phyloP scores from a whole-genome alignment of 805 yeast genomes.

The Starmerella bombicola region DNA sequence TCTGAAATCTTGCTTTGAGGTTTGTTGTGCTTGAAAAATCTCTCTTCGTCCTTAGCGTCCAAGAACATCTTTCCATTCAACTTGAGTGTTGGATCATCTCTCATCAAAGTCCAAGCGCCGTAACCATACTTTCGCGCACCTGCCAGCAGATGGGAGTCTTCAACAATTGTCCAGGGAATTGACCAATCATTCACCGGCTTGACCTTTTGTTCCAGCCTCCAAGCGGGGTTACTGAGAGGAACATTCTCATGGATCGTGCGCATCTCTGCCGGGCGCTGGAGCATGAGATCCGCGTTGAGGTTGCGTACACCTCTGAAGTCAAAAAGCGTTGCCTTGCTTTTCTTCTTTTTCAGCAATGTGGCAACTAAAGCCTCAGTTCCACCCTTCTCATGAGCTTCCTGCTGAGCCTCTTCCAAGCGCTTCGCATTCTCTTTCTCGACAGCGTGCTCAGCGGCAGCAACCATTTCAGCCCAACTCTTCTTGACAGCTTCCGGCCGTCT shows the following conservation, averaged over 20 bases:
- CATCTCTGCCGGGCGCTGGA: slow-evolving; percentile 79
- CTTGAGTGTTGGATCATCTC: slow-evolving; percentile 89
- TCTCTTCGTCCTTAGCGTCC: slow-evolving; percentile 23
- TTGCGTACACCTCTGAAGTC: slow-evolving; percentile 79
- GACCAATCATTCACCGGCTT: slow-evolving; percentile 86
- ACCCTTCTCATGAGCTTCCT: slow-evolving; percentile 15
- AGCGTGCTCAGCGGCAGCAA: slow-evolving; percentile 46
- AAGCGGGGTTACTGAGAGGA: slow-evolving; percentile 43
- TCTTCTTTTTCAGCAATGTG: slow-evolving; percentile 48
- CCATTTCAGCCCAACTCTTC: slow-evolving; percentile 62
- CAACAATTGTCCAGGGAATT: slow-evolving; percentile 69
- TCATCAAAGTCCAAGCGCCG: slow-evolving; percentile 85
- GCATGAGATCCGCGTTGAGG: slow-evolving; percentile 76
- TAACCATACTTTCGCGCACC: slow-evolving; percentile 91
- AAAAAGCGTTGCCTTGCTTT: slow-evolving; percentile 79
- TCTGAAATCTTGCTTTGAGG: neutral
- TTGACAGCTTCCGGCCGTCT: slow-evolving; percentile 70
- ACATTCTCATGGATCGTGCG: slow-evolving; percentile 45
- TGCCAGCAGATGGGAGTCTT: slow-evolving; percentile 74
- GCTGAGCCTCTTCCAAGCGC: slow-evolving; percentile 31
- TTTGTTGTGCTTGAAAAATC: slow-evolving; percentile 15
- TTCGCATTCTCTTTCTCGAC: slow-evolving; percentile 55
- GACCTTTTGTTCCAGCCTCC: slow-evolving; percentile 49
- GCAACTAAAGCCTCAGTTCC: slow-evolving; percentile 27
- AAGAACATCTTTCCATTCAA: slow-evolving; percentile 74